These are phyloP conservation scores for Groenewaldozyma salmanticensis DNA, from an alignment of 805 yeast genomes.

Conservation along the genomic window DNA sequence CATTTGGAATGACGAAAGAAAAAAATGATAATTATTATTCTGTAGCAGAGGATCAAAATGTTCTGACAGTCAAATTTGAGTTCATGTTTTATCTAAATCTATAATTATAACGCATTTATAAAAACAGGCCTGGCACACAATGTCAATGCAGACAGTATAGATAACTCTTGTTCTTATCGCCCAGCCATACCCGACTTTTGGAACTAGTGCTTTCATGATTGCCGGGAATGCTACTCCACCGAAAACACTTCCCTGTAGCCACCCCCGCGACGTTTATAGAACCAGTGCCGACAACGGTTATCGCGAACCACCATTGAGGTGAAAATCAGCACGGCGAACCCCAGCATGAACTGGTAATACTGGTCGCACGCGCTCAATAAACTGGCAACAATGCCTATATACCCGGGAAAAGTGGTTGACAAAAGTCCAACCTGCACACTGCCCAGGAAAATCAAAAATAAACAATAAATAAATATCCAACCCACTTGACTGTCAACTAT, in stretches of 20 bases:
- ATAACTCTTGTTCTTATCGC: slow-evolving; percentile 40
- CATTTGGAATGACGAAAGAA: no score
- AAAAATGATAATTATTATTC: no score
- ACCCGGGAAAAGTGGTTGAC: slow-evolving; percentile 41
- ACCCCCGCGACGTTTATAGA: slow-evolving; percentile 40
- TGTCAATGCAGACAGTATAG: no score
- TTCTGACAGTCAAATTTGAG: no score
- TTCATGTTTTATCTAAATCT: no score
- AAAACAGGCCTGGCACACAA: no score
- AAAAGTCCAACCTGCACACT: slow-evolving; percentile 42
- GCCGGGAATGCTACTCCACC: slow-evolving; percentile 59
- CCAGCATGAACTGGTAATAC: slow-evolving; percentile 50
- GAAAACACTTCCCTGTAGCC: slow-evolving; percentile 60
- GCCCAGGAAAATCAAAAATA: slow-evolving; percentile 31
- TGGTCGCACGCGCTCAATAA: slow-evolving; percentile 39
- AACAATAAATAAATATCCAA: slow-evolving; percentile 51
- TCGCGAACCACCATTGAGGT: slow-evolving; percentile 33
- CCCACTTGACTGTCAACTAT: slow-evolving; percentile 43
- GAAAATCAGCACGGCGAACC: slow-evolving; percentile 38
- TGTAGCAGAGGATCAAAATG: no score
- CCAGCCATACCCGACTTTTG: slow-evolving; percentile 49
- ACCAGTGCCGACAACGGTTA: slow-evolving; percentile 70
- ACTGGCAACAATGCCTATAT: slow-evolving; percentile 37
- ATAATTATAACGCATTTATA: no score
- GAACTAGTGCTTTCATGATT: slow-evolving; percentile 37